Evolutionary conservation across 495 filamentous ascomycete species (phyloP), one percentile per base, ranked within the genome.

Genomic region (Penicillium turbatum): DNA sequence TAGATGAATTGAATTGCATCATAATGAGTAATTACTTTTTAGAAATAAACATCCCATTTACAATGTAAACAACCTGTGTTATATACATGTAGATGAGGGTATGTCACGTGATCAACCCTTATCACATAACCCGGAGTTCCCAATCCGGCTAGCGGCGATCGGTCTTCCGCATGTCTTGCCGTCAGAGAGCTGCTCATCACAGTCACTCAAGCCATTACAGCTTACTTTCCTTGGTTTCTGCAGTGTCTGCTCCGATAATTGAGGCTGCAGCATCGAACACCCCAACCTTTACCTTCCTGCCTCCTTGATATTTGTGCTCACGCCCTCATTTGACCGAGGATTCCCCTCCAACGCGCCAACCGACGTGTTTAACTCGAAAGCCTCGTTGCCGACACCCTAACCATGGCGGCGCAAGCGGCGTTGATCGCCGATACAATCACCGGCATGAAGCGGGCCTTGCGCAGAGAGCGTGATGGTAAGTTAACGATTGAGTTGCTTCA

Each of bases 361-460:
- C 51, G 32, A 58, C 55, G 53, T 61, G 55, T 53, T 35, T 64
- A 42, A 59, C 37, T 48, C 59, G 39, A 54, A 53, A 38, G 35
- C 34, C 36, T 47, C 30, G 52, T 61, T 53, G 53, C 53, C 54
- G 45, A 64, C 56, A 37, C 54, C 48, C 40, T 53, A 70, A 69
- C 63, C 62, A 92, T 91, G 88, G 79, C 87, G 56, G 77, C 84
- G 54, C 86, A 89, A 65, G 83, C 83, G 59, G 77, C 80, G 43
- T 66, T 85, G 55, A 86, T 89, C 57, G 79, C 81, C 39, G 86
- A 89, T 57, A 89, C 86, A 3, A 88, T 91, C 56, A 72, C 82
- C 54, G 85, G 77, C 44, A 87, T 92, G 85, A 89, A 90, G 66
- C 81, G 81, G 65, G 83, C 86, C 24, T 65, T 89, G 51, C 81